A percentile compares a stretch with the other conserved stretches of the same genome.
phyloP scores from a whole-genome alignment of 129 eudicot species.

The Lactuca saligna region DNA sequence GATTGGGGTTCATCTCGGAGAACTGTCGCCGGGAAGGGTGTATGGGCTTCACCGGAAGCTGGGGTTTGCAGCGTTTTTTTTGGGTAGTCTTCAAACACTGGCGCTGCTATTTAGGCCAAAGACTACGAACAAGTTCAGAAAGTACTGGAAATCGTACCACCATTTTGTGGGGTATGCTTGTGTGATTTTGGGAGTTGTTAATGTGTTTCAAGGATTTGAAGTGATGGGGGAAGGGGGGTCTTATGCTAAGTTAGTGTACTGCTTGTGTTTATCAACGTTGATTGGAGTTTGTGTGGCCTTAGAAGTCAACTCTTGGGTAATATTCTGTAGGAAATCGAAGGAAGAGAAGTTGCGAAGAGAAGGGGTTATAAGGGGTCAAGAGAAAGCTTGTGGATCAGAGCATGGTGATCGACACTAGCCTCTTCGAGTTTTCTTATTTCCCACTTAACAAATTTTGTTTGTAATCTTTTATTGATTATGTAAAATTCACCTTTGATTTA shows the following conservation, averaged over 20 bases:
- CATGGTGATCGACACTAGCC: conserved; percentile 22
- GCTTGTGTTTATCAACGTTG: conserved; percentile 72
- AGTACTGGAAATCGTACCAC: conserved; percentile 97
- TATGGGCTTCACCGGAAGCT: conserved; percentile 81
- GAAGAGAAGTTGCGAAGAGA: conserved; percentile 88
- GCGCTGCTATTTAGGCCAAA: conserved; percentile 86
- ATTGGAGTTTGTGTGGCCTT: conserved; percentile 71
- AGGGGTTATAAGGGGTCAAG: conserved; percentile 50
- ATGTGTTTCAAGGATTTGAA: conserved; percentile 90
- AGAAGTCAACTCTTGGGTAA: conserved; percentile 93
- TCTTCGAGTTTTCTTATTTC: conserved; percentile 2
- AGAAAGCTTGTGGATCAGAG: conserved; percentile 45
- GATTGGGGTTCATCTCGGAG: conserved; percentile 72
- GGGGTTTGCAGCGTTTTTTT: conserved; percentile 67
- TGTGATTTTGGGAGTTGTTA: conserved; percentile 80
- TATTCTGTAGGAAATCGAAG: conserved; percentile 77
- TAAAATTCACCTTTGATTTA: conserved; percentile 14
- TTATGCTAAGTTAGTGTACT: conserved; percentile 61
- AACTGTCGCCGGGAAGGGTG: conserved; percentile 61
- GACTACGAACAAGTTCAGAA: conserved; percentile 77
- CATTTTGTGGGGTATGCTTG: conserved; percentile 97
- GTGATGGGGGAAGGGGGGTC: conserved; percentile 76
- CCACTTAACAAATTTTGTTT: conserved; percentile 34
- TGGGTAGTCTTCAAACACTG: conserved; percentile 79
- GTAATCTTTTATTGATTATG: conserved; percentile 17